Conservation (phyloP, 768 basidiomycete species). For the Pisolithus orientalis region DNA sequence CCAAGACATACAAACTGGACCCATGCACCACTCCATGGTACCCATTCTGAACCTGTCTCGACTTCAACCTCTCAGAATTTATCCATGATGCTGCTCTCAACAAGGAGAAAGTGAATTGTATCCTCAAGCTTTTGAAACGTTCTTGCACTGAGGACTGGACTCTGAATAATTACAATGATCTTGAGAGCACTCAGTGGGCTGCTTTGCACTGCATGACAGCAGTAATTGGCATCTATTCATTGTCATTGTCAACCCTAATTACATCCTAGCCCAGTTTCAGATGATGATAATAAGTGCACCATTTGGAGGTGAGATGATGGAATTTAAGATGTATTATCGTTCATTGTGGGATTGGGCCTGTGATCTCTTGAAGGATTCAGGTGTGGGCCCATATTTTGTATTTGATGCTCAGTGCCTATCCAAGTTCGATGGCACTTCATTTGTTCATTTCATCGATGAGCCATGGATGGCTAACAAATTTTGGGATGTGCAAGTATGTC, state of each 20-base stretch:
- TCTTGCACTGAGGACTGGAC: too few relatives aligned
- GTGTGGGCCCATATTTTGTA: not conserved
- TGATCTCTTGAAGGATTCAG: not conserved
- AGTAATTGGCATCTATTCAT: not conserved
- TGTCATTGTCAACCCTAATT: too few relatives aligned
- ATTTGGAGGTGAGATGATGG: not conserved
- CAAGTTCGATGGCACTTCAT: not conserved
- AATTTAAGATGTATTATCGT: not conserved
- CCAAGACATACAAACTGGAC: too few relatives aligned
- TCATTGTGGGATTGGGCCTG: constrained; percentile 1
- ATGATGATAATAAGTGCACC: too few relatives aligned
- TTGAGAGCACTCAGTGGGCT: not conserved
- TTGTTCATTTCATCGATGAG: constrained; percentile 3
- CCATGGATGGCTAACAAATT: constrained; percentile 3
- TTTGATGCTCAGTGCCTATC: constrained; percentile 1
- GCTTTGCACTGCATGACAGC: not conserved
- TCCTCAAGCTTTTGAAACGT: constrained; percentile 1
- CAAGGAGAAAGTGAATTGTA: constrained; percentile 2
- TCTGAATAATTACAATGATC: not conserved
- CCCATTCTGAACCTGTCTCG: too few relatives aligned
- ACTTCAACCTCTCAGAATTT: not conserved
- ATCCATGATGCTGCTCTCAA: not conserved
- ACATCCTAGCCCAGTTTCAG: too few relatives aligned
- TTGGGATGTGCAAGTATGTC: not conserved
- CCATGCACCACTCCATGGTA: too few relatives aligned